These are phyloP conservation scores for Neospora caninum DNA, from an alignment of 169 alveolate genomes.

Conservation along the genomic window DNA sequence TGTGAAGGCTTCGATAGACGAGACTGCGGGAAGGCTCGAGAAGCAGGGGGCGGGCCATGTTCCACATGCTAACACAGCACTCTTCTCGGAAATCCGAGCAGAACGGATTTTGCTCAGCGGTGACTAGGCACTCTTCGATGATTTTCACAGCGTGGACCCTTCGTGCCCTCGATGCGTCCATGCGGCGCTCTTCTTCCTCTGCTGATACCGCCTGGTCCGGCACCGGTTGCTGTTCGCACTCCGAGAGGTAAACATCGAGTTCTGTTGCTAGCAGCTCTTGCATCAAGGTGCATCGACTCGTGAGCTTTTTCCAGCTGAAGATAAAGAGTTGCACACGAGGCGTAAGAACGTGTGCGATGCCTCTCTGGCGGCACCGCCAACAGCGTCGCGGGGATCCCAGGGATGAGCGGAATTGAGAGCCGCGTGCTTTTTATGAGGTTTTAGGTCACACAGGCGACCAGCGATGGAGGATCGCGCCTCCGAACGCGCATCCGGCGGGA, in stretches of 20 bases:
- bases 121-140: conserved; percentile 34
- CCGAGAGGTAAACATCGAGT: conserved; percentile 10
- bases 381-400: no score
- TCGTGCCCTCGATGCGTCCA: neutral
- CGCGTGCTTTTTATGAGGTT: no score
- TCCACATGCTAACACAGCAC: conserved; percentile 38
- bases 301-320: conserved; percentile 33
- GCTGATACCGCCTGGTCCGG: neutral
- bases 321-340: neutral
- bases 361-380: neutral
- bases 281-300: conserved; percentile 36
- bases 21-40: neutral
- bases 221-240: neutral
- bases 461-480: no score
- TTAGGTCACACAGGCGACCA: no score
- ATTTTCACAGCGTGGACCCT: neutral
- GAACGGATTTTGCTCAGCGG: conserved; percentile 3
- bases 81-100: conserved; percentile 22
- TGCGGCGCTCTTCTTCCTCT: neutral
- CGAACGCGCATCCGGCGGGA: no score
- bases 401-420: no score
- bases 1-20: conserved; percentile 26
- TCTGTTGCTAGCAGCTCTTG: conserved; percentile 23
- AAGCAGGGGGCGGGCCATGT: conserved; percentile 19
- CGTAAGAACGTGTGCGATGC: neutral